Conservation (phyloP, 306 rosid genomes). For the Malus sieversii region DNA sequence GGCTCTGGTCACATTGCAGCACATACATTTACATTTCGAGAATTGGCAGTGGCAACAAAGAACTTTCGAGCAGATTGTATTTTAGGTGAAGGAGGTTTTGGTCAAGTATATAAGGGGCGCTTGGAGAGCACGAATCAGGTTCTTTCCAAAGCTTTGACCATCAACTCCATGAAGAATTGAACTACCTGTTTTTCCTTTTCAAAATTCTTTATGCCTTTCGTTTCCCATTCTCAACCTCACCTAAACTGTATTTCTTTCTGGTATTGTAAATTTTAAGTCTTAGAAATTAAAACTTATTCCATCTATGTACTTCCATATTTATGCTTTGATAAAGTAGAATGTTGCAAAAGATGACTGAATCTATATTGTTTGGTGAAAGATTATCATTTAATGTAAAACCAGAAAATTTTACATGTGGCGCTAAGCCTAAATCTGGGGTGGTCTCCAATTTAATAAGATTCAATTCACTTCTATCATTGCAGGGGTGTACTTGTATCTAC, state of each 20-base stretch:
- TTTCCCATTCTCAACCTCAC: background rate
- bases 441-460: background rate
- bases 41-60: constrained; percentile 46
- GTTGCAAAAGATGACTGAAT: background rate
- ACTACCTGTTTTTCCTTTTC: background rate
- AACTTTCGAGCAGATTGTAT: constrained; percentile 53
- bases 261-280: background rate
- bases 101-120: constrained; percentile 50
- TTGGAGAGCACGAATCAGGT: constrained; percentile 49
- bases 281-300: background rate
- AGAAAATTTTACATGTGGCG: background rate
- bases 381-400: background rate
- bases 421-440: background rate
- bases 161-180: background rate
- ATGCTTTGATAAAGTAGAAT: background rate
- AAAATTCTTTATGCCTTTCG: background rate
- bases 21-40: constrained; percentile 48
- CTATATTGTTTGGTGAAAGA: background rate
- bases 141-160: background rate
- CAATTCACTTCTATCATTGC: background rate
- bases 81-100: constrained; percentile 57
- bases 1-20: constrained; percentile 44
- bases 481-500: background rate
- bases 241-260: background rate
- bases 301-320: background rate